Evolutionary conservation across 805 yeast species (phyloP).

Genomic region (Diddensiella transvaalensis): DNA sequence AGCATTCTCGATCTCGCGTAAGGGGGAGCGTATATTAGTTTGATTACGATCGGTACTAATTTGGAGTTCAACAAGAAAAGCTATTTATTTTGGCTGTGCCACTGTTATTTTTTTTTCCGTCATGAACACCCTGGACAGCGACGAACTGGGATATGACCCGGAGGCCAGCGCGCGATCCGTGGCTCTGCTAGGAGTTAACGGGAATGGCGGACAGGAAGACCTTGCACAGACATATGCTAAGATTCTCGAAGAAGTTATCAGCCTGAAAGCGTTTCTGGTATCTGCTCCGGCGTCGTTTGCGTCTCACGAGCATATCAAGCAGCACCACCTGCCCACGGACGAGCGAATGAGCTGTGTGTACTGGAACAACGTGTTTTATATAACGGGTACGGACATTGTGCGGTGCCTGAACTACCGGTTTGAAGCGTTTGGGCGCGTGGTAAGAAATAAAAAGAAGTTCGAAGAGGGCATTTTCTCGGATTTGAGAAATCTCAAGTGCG

Average conservation of each 20-base stretch:
- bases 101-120: not conserved
- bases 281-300: slow-evolving; percentile 97
- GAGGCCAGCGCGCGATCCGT: not conserved
- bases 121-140: too few species aligned
- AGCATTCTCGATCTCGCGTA: too few species aligned
- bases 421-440: slow-evolving; percentile 82
- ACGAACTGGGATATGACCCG: not conserved
- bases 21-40: too few species aligned
- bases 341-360: slow-evolving; percentile 93
- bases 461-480: slow-evolving; percentile 97
- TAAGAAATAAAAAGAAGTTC: slow-evolving; percentile 84
- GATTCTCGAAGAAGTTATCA: slow-evolving; percentile 29
- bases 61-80: not conserved
- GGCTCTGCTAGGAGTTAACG: not conserved
- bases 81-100: not conserved
- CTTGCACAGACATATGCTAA: slow-evolving; percentile 23
- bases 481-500: slow-evolving; percentile 73
- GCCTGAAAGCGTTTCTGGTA: slow-evolving; percentile 52
- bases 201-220: too few species aligned
- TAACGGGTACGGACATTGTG: slow-evolving; percentile 95
- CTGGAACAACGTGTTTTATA: slow-evolving; percentile 85
- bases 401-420: slow-evolving; percentile 85
- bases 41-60: too few species aligned
- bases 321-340: slow-evolving; percentile 80
- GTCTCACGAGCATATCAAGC: slow-evolving; percentile 77